Evolutionary conservation across 2,329 filamentous ascomycete species (phyloP).

Genomic region (Trichoderma breve): DNA sequence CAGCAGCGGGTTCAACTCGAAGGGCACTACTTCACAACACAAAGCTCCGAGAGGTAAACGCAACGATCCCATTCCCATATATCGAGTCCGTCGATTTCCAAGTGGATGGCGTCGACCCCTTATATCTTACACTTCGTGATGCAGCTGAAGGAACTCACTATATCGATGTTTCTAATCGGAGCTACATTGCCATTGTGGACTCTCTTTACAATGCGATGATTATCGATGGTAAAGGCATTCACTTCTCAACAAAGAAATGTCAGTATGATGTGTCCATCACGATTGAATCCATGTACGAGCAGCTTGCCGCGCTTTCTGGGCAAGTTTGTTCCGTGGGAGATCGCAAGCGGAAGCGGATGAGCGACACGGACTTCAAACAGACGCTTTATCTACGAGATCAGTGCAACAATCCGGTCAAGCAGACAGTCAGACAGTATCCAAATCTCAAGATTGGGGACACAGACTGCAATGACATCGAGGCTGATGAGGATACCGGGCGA

Average conservation of each 20-base stretch:
- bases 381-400: constrained; percentile 36
- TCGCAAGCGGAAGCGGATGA: constrained; percentile 24
- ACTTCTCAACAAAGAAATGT: constrained; percentile 37
- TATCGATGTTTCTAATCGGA: constrained; percentile 37
- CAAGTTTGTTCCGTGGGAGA: constrained; percentile 31
- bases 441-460: constrained; percentile 34
- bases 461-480: constrained; percentile 30
- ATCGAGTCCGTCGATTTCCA: constrained; percentile 39
- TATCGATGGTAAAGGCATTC: constrained; percentile 34
- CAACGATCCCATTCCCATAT: constrained; percentile 36
- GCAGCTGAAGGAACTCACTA: constrained; percentile 28
- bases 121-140: constrained; percentile 36
- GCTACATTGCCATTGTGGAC: constrained; percentile 34
- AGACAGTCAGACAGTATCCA: constrained; percentile 30
- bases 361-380: constrained; percentile 34
- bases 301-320: constrained; percentile 34
- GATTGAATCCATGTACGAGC: constrained; percentile 35
- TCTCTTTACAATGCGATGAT: constrained; percentile 33
- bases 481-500: constrained; percentile 29
- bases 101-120: constrained; percentile 31
- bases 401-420: constrained; percentile 33
- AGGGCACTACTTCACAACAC: constrained; percentile 35
- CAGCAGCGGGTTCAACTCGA: constrained; percentile 25
- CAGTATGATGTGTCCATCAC: constrained; percentile 34
- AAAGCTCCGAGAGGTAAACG: constrained; percentile 31